phyloP scores from a whole-genome alignment of 1,284 basidiomycete species.

The Cerrena zonata region DNA sequence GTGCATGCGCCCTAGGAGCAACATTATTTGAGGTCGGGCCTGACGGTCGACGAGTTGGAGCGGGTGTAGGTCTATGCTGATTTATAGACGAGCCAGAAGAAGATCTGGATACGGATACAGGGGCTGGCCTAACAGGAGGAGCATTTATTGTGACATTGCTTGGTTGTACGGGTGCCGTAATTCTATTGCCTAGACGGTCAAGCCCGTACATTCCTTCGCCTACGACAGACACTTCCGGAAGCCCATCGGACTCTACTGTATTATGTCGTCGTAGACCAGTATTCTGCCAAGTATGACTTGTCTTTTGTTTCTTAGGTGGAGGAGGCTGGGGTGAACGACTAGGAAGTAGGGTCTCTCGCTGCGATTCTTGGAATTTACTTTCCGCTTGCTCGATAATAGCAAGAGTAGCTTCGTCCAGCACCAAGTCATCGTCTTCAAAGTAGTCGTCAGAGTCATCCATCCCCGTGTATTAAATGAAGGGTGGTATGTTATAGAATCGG shows the following conservation, averaged over 20 bases:
- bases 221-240: slow-evolving; percentile 54
- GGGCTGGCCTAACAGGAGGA: neutral
- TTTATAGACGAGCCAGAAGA: neutral
- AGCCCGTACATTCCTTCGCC: slow-evolving; percentile 34
- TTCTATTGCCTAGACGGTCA: neutral
- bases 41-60: neutral
- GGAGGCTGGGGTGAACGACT: slow-evolving; percentile 21
- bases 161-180: neutral
- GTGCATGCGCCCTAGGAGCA: neutral
- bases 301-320: slow-evolving; percentile 56
- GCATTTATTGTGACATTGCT: neutral
- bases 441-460: slow-evolving; percentile 68
- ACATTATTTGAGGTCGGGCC: neutral
- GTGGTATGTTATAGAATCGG: too few species aligned
- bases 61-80: neutral
- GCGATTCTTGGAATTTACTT: slow-evolving; percentile 37
- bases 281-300: slow-evolving; percentile 20
- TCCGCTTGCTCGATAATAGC: slow-evolving; percentile 60
- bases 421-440: slow-evolving; percentile 48
- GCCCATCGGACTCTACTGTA: slow-evolving; percentile 40
- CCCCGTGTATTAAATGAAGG: neutral
- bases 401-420: slow-evolving; percentile 57
- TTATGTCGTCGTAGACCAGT: neutral
- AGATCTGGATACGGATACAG: neutral
- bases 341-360: slow-evolving; percentile 16